Evolutionary conservation across 257 asterid species (phyloP).

Genomic region (Gentiana straminea): DNA sequence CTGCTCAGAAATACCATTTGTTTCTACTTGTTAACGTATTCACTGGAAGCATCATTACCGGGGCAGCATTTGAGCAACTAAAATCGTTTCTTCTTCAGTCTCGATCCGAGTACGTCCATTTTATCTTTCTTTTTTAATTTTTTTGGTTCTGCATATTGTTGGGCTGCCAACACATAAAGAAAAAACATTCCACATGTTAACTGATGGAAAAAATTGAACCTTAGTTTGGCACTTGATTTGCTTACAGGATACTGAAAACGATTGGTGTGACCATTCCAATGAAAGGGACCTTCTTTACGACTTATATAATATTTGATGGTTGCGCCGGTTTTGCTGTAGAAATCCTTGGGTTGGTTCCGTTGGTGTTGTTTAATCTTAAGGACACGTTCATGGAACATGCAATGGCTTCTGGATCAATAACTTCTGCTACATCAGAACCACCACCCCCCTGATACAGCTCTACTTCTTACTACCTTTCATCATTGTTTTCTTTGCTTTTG

Average conservation of each 20-base stretch:
- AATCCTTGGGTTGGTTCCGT: constrained; percentile 53
- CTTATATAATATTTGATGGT: constrained; percentile 85
- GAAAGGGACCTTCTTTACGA: constrained; percentile 85
- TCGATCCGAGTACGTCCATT: constrained; percentile 45
- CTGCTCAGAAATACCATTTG: constrained; percentile 72
- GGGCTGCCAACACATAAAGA: too few relatives aligned
- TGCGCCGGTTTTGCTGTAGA: constrained; percentile 93
- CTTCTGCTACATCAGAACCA: constrained; percentile 51
- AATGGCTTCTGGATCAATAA: constrained; percentile 58
- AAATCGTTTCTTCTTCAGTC: constrained; percentile 48
- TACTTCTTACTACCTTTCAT: constrained; percentile 84
- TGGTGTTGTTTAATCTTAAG: constrained; percentile 52
- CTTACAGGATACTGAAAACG: constrained; percentile 68
- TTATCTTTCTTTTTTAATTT: too few relatives aligned
- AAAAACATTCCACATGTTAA: too few relatives aligned
- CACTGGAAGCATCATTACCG: constrained; percentile 73
- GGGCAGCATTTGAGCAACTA: constrained; percentile 87
- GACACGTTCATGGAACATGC: constrained; percentile 63
- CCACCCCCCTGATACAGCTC: constrained; percentile 73
- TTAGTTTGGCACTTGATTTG: background rate
- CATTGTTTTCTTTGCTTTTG: constrained; percentile 59
- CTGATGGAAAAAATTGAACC: too few relatives aligned
- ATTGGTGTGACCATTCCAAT: constrained; percentile 70
- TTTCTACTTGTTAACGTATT: constrained; percentile 73
- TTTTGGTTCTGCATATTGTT: too few relatives aligned